A percentile compares a stretch with the other conserved stretches of the same genome.
These are phyloP conservation scores for Rhodamnia rubescens DNA, from an alignment of 345 rosid genomes.

Conservation along the genomic window DNA sequence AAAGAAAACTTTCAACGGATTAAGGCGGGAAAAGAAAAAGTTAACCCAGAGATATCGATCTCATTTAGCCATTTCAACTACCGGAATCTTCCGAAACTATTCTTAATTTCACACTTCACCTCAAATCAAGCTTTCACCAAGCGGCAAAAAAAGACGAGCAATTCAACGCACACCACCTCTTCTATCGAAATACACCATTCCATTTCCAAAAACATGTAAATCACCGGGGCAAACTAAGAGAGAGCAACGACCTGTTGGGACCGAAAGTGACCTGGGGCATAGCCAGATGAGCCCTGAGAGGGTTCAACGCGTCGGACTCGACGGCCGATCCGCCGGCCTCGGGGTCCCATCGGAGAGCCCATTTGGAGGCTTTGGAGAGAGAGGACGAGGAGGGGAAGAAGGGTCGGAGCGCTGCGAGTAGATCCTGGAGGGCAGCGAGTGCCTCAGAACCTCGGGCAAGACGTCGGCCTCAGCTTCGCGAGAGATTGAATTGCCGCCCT, in stretches of 20 bases:
- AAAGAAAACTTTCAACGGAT: background rate
- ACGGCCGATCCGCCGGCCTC: conserved; percentile 10
- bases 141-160: background rate
- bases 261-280: conserved; percentile 91
- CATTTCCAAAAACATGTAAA: background rate
- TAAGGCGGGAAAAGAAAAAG: background rate
- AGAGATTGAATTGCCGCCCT: background rate
- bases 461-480: conserved; percentile 45
- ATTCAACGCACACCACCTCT: background rate
- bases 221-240: background rate
- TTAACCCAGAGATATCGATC: background rate
- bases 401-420: conserved; percentile 5
- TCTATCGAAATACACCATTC: background rate
- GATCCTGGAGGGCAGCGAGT: conserved; percentile 64
- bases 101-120: background rate
- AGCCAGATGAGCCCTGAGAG: conserved; percentile 73
- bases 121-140: background rate
- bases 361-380: conserved; percentile 60
- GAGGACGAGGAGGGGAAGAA: conserved; percentile 39
- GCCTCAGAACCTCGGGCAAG: conserved; percentile 79
- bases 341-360: conserved; percentile 40
- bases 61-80: background rate
- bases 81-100: background rate
- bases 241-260: conserved; percentile 51
- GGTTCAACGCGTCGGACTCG: conserved; percentile 58